phyloP scores from a whole-genome alignment of 768 basidiomycete species.

The Tephrocybe sp. region DNA sequence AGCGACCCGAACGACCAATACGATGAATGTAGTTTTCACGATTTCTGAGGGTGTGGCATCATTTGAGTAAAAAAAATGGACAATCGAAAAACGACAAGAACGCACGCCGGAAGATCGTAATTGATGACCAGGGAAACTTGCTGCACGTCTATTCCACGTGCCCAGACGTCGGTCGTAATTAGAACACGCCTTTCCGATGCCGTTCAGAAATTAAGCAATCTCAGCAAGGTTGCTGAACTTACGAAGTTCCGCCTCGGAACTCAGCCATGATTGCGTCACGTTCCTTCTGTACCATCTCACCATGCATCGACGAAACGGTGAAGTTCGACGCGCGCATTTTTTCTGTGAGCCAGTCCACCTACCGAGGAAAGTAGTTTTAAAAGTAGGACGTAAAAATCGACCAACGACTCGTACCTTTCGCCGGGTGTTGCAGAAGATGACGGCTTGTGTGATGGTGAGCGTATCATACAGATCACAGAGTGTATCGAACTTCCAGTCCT shows the following conservation, averaged over 20 bases:
- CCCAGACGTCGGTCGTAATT: constrained; percentile 97
- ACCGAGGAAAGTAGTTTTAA: constrained; percentile 11
- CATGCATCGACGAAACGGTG: constrained; percentile 95
- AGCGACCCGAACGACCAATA: constrained; percentile 98
- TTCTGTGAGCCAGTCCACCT: constrained; percentile 98
- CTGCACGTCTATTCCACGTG: constrained; percentile 97
- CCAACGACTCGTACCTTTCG: constrained; percentile 69
- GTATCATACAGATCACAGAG: constrained; percentile 98
- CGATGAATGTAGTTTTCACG: constrained; percentile 99
- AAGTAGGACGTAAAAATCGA: background rate
- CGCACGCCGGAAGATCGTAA: constrained; percentile 92
- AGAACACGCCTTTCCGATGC: constrained; percentile 74
- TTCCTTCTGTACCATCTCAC: constrained; percentile 95
- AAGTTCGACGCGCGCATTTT: constrained; percentile 99
- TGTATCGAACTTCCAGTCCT: constrained; percentile 99
- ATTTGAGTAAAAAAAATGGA: constrained; percentile 2
- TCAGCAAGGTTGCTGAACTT: constrained; percentile 29
- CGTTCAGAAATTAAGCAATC: constrained; percentile 16
- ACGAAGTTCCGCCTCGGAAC: constrained; percentile 92
- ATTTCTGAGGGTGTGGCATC: constrained; percentile 49
- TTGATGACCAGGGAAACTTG: constrained; percentile 98
- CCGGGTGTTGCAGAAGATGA: constrained; percentile 98
- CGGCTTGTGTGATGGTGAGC: constrained; percentile 97
- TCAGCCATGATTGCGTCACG: constrained; percentile 97
- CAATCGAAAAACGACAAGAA: constrained; percentile 14